Percentiles rank a stretch among this genome's conserved stretches.
phyloP scores from a whole-genome alignment of 306 rosid species.

The Cicer judaicum region DNA sequence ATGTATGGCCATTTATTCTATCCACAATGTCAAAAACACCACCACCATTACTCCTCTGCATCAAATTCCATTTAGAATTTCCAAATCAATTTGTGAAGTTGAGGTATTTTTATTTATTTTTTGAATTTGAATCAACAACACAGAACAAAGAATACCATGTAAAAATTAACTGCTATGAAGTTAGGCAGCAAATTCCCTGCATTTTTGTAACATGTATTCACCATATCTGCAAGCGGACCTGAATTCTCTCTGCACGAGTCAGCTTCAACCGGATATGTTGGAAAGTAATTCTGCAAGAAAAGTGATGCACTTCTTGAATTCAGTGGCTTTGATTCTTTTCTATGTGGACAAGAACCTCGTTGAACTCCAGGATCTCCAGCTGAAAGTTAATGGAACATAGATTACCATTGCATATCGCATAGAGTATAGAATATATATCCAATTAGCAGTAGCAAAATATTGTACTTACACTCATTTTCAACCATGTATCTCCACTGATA shows the following conservation, averaged over 20 bases:
- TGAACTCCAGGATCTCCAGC: conserved; percentile 95
- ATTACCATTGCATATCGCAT: conserved; percentile 18
- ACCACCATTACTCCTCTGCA: conserved; percentile 97
- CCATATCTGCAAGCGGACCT: conserved; percentile 81
- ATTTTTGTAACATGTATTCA: conserved; percentile 83
- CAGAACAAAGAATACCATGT: conserved; percentile 69
- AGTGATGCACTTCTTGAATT: conserved; percentile 76
- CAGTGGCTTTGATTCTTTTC: conserved; percentile 81
- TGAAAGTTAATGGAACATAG: conserved; percentile 51
- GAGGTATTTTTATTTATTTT: background rate
- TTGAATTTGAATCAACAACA: conserved; percentile 14
- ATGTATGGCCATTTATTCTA: conserved; percentile 72
- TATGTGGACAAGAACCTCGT: conserved; percentile 70
- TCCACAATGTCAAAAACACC: conserved; percentile 86
- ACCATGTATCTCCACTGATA: conserved; percentile 95
- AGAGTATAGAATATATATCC: conserved; percentile 14
- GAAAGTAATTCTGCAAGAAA: conserved; percentile 83
- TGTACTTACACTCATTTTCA: conserved; percentile 84
- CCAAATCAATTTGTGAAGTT: conserved; percentile 30
- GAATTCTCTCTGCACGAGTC: conserved; percentile 96
- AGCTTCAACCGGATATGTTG: conserved; percentile 85
- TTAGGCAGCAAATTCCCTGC: conserved; percentile 82
- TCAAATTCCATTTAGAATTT: conserved; percentile 44
- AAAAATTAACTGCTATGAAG: conserved; percentile 89
- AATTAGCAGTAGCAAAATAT: background rate